Percentiles rank a stretch among this genome's conserved stretches.
Evolutionary conservation across 2,329 filamentous ascomycete species (phyloP).

Genomic region (Nothophoma quercina): DNA sequence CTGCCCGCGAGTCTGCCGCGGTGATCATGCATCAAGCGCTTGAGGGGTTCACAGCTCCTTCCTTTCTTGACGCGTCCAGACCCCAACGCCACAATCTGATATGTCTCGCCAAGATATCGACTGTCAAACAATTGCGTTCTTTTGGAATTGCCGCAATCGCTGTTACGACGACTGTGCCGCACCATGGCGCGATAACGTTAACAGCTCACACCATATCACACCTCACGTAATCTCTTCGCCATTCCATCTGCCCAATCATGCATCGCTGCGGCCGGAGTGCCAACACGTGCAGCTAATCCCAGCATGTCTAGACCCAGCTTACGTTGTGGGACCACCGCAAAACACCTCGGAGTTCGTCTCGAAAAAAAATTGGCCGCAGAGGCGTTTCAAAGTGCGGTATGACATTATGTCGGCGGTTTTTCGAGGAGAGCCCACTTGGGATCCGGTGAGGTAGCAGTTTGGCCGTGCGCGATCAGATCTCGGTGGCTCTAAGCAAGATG

Average conservation of each 20-base stretch:
- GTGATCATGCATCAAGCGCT: slow-evolving; percentile 5
- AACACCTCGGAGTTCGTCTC: slow-evolving; percentile 1
- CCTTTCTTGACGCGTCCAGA: neutral
- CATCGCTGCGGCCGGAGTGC: no score
- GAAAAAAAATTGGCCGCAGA: slow-evolving; percentile 11
- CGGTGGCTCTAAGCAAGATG: no score
- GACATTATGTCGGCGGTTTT: slow-evolving; percentile 8
- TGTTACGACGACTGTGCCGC: neutral
- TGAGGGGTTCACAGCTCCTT: slow-evolving; percentile 9
- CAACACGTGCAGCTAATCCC: slow-evolving; percentile 7
- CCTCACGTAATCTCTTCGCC: neutral
- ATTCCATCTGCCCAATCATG: neutral
- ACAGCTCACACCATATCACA: neutral
- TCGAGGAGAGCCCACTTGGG: neutral
- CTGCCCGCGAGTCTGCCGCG: slow-evolving; percentile 9
- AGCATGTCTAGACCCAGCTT: slow-evolving; percentile 9
- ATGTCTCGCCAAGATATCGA: neutral
- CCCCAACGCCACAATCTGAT: neutral
- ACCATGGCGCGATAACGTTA: slow-evolving; percentile 1
- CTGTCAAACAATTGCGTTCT: neutral
- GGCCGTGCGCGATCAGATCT: neutral
- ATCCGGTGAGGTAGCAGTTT: slow-evolving; percentile 9
- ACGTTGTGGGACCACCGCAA: neutral
- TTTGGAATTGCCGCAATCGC: neutral
- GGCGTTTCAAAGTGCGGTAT: neutral